Evolutionary conservation across 176 grass and related monocot species (phyloP).

Genomic region (Avena sativa): DNA sequence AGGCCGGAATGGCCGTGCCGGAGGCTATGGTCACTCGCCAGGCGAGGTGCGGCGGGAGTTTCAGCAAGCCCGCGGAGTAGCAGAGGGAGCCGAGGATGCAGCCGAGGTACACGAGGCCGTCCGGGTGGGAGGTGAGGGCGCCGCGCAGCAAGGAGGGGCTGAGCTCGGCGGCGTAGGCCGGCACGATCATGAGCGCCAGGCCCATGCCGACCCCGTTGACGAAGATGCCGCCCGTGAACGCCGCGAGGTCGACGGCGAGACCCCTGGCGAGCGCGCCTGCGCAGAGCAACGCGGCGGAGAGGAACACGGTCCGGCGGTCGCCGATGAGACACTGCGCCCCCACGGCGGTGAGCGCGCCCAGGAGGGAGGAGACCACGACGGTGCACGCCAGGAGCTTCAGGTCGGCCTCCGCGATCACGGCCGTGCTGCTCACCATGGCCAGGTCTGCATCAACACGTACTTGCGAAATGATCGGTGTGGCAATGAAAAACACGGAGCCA

Average conservation of each 20-base stretch:
- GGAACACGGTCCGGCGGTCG: conserved; percentile 38
- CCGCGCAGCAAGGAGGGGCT: conserved; percentile 17
- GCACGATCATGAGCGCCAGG: conserved; percentile 45
- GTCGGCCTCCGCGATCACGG: conserved; percentile 29
- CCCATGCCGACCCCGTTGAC: conserved; percentile 48
- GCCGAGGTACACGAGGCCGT: conserved; percentile 59
- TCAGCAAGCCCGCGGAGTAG: conserved; percentile 29
- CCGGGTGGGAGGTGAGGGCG: conserved; percentile 41
- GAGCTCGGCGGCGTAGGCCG: conserved; percentile 45
- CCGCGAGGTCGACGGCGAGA: not conserved
- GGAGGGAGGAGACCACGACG: conserved; percentile 4
- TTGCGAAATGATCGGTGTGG: not conserved
- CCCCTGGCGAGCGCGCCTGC: conserved; percentile 33
- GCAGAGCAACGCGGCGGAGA: conserved; percentile 38
- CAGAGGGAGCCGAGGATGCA: conserved; percentile 46
- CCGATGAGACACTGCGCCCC: conserved; percentile 29
- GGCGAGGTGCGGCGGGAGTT: conserved; percentile 29
- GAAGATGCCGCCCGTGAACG: conserved; percentile 45
- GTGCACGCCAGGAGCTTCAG: conserved; percentile 48
- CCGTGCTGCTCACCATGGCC: conserved; percentile 46
- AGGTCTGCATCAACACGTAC: conserved; percentile 44
- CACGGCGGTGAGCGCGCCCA: conserved; percentile 23
- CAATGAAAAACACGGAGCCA: not conserved
- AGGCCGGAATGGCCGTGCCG: conserved; percentile 27
- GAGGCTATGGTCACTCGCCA: conserved; percentile 35